Percentiles rank a stretch among this genome's conserved stretches.
phyloP scores from a whole-genome alignment of 805 yeast species.

The Candida stauntonica region DNA sequence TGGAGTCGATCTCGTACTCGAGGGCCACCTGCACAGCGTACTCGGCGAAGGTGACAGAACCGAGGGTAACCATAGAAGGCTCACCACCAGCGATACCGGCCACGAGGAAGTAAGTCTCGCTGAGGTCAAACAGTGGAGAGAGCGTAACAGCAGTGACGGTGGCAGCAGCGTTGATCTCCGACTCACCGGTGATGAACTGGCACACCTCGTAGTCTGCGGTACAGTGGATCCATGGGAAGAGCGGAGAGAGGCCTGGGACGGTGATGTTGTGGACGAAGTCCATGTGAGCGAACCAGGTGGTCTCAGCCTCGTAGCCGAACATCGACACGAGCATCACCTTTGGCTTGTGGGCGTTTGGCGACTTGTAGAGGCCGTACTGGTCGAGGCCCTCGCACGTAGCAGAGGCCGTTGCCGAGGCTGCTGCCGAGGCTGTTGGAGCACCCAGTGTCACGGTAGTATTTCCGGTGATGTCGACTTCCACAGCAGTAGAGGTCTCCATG shows the following conservation, averaged over 20 bases:
- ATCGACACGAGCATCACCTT: conserved; percentile 12
- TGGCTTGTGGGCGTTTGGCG: conserved; percentile 13
- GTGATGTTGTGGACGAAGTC: conserved; percentile 14
- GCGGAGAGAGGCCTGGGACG: conserved; percentile 14
- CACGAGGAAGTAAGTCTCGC: conserved; percentile 14
- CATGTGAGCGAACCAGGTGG: conserved; percentile 14
- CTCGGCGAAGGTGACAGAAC: conserved; percentile 17
- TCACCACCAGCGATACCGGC: conserved; percentile 18
- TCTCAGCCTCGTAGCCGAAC: conserved; percentile 12
- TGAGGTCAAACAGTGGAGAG: conserved; percentile 12
- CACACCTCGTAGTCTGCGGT: conserved; percentile 11
- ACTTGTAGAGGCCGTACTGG: conserved; percentile 13
- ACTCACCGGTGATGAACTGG: conserved; percentile 17
- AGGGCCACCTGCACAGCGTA: conserved; percentile 14
- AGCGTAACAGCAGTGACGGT: conserved; percentile 12
- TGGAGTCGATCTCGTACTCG: conserved; percentile 14
- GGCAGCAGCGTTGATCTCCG: conserved; percentile 16
- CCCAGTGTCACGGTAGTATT: conserved; percentile 2
- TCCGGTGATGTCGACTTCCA: conserved; percentile 1
- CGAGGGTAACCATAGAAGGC: conserved; percentile 11
- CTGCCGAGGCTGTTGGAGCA: neutral
- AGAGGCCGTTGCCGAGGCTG: conserved; percentile 1
- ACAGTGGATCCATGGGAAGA: conserved; percentile 18
- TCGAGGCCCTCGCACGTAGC: conserved; percentile 1
- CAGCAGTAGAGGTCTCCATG: conserved; percentile 6